Evolutionary conservation across 805 yeast genomes (phyloP), one percentile per base, ranked within the genome.

Genomic region (Wickerhamiella nectarea): DNA sequence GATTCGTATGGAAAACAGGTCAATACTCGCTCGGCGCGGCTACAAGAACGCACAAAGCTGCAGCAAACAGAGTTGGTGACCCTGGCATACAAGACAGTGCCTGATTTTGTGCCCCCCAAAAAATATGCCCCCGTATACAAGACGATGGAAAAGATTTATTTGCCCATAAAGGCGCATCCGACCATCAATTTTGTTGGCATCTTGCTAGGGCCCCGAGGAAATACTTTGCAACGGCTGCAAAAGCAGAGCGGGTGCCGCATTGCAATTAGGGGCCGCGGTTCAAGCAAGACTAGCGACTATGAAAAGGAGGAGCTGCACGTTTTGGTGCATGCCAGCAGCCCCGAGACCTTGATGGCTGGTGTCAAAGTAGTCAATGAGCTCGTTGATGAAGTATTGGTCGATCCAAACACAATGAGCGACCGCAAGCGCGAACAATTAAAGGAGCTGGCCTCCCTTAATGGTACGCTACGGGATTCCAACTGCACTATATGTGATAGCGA

Each of bases 371-470:
- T 95, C 9, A 70, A 82, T 28, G 71, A 72, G 50, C 71, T 80
- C 14, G 78, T 93, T 44, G 75, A 84, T 53, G 74, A 74, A 45
- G 75, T 91, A 42, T 76, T 93, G 12, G 70, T 76, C 15, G 76
- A 94, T 0, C 98, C 98, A 1, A 89, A 81, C 50, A 95, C 95
- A 1, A 93, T 84, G 58, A 91, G 89, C 60, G 94, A 85, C 50
- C 69, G 83, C 58, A 91, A 91, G 56, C 69, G 96, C 47, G 84
- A 80, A 36, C 99, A 91, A 61, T 69, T 91, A 47, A 72, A 95
- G 50, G 95, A 89, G 56, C 69, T 91, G 53, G 99, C 99, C 0
- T 80, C 83, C 19, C 68, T 91, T 45, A 93, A 91, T 63, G 99
- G 99, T 61, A 91, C 98, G 0, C 67, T 86, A 38, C 72, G 97